Percentiles rank a stretch among this genome's conserved stretches.
Evolutionary conservation across 2,329 filamentous ascomycete species (phyloP).

Genomic region (Magnaporthiopsis poae): DNA sequence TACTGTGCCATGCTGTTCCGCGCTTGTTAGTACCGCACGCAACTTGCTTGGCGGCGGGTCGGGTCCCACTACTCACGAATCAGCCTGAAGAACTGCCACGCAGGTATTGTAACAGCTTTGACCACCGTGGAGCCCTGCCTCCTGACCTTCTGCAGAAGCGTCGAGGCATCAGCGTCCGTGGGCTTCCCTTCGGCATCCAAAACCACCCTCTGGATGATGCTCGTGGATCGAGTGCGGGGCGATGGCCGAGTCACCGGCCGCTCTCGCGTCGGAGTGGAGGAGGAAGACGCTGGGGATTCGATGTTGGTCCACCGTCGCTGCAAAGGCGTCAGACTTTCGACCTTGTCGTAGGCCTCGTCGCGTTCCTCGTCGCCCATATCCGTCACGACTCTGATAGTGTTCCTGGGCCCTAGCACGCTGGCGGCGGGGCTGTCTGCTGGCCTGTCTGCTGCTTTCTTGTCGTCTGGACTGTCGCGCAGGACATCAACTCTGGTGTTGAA

Average conservation of each 20-base stretch:
- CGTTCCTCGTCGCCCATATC: conserved; percentile 15
- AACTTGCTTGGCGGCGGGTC: neutral
- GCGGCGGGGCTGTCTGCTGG: neutral
- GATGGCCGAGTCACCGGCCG: conserved; percentile 21
- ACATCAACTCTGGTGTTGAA: conserved; percentile 94
- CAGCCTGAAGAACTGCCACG: conserved; percentile 93
- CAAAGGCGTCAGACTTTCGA: conserved; percentile 19
- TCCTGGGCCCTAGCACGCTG: conserved; percentile 18
- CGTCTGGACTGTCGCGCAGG: conserved; percentile 56
- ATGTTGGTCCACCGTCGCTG: conserved; percentile 26
- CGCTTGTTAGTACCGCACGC: neutral
- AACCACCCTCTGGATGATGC: conserved; percentile 52
- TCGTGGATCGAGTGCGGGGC: conserved; percentile 42
- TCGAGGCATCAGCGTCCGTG: conserved; percentile 30
- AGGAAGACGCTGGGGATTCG: conserved; percentile 14
- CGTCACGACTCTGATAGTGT: conserved; percentile 25
- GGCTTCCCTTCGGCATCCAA: conserved; percentile 41
- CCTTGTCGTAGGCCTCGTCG: conserved; percentile 5
- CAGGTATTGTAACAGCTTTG: conserved; percentile 88
- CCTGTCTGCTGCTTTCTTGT: conserved; percentile 33
- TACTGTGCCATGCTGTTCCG: conserved; percentile 69
- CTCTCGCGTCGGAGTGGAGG: conserved; percentile 12
- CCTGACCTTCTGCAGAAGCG: conserved; percentile 33
- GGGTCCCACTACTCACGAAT: conserved; percentile 54
- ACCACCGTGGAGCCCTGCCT: conserved; percentile 39